Conservation (phyloP, 1,139 yeast genomes). For the Scheffersomyces insectosa region DNA sequence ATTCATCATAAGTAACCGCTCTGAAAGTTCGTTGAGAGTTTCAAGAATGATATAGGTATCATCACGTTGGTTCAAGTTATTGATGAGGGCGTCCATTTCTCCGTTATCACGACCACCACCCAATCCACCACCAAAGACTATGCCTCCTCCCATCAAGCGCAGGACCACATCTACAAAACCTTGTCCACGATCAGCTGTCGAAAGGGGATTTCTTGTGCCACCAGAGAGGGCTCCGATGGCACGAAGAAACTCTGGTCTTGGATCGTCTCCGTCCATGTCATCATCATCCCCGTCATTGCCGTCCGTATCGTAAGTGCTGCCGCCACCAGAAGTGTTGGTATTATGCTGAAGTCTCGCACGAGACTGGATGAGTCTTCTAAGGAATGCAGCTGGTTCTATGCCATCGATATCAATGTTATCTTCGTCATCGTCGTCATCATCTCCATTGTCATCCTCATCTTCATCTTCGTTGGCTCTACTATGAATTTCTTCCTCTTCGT, state of each 20-base stretch:
- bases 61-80: constrained; percentile 43
- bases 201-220: constrained; percentile 1
- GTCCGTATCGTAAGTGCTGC: background rate
- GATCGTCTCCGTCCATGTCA: constrained; percentile 22
- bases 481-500: constrained; percentile 19
- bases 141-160: constrained; percentile 37
- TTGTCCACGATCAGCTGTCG: constrained; percentile 7
- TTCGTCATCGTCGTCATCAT: constrained; percentile 16
- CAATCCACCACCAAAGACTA: constrained; percentile 30
- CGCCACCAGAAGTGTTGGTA: background rate
- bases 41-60: constrained; percentile 54
- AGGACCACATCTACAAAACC: constrained; percentile 40
- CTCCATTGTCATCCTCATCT: constrained; percentile 15
- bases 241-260: constrained; percentile 28
- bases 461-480: constrained; percentile 20
- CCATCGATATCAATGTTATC: constrained; percentile 21
- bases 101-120: constrained; percentile 19
- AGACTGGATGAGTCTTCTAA: constrained; percentile 21
- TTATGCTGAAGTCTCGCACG: background rate
- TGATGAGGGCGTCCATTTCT: constrained; percentile 42
- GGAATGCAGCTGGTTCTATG: constrained; percentile 24
- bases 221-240: constrained; percentile 27
- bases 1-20: constrained; percentile 67
- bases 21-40: constrained; percentile 63
- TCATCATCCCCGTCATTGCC: constrained; percentile 9